Base-by-base conservation (phyloP, 2,329 filamentous ascomycete genomes). In the Verruconis gallopava region DNA sequence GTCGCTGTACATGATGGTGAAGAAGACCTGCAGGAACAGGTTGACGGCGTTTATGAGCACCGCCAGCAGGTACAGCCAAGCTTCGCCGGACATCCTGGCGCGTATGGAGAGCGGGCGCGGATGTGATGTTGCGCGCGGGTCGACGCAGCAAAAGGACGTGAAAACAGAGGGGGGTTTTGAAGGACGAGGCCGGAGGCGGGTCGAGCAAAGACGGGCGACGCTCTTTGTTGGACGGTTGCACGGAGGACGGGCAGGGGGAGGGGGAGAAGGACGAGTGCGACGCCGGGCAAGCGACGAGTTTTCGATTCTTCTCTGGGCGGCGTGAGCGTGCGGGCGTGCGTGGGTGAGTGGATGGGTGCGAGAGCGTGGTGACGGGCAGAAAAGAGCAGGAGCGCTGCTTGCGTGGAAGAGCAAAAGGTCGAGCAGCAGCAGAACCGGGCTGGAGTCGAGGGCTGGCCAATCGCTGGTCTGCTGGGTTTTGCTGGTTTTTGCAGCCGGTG, bases 1-100 rank as follows among this genome's bases (percentile, higher is more conserved):
- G 74, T 98, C 91, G 66, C 85, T 94, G 71, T 96, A 98, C 93
- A 98, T 98, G 61, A 98, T 98, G 45, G 91, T 98, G 72, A 98
- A 98, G 76, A 98, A 98, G 56, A 98, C 91, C 71, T 98, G 93
- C 45, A 98, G 75, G 68, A 98, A 98, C 59, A 98, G 77, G 73
- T 98, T 98, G 77, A 98, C 88, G 71, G 91, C 91, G 72, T 98
- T 98, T 73, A 98, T 93, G 63, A 98, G 76, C 66, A 98, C 93
- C 68, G 89, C 81, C 67, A 98, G 75, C 57, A 98, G 79, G 72
- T 93, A 98, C 63, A 98, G 73, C 91, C 91, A 95, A 64, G 88
- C 88, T 76, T 95, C 88, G 66, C 88, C 88, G 58, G 88, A 94
- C 88, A 95, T 95, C 60, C 62, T 78, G 64, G 53, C 25, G 6